These are phyloP conservation scores for Nephelium lappaceum DNA, from an alignment of 345 rosid species.

Conservation along the genomic window DNA sequence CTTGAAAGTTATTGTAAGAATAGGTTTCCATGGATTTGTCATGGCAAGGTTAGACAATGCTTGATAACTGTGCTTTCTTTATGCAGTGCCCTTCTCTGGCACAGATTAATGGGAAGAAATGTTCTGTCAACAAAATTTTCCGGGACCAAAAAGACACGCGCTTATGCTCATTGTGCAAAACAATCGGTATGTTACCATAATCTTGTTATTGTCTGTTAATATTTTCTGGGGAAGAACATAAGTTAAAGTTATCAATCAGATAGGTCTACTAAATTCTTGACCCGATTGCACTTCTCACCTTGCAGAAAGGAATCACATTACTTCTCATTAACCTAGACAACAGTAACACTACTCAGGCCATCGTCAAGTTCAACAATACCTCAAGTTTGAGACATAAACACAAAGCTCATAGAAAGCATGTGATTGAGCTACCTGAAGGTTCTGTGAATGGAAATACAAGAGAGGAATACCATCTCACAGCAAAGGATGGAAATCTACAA, in stretches of 20 bases:
- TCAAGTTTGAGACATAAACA: slow-evolving; percentile 30
- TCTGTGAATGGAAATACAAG: slow-evolving; percentile 36
- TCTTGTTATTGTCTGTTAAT: not conserved
- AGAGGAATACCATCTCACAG: slow-evolving; percentile 86
- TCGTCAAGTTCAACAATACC: slow-evolving; percentile 41
- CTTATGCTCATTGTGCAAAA: slow-evolving; percentile 85
- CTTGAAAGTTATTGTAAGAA: not conserved
- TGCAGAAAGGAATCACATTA: slow-evolving; percentile 76
- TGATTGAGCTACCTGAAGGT: slow-evolving; percentile 23
- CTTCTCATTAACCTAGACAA: slow-evolving; percentile 77
- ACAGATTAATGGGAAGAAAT: slow-evolving; percentile 77
- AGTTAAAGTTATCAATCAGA: not conserved
- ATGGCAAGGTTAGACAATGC: not conserved
- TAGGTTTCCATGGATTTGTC: not conserved
- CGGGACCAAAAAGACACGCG: slow-evolving; percentile 66
- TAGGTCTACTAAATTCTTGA: not conserved
- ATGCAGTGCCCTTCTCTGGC: slow-evolving; percentile 93
- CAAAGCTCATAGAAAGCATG: slow-evolving; percentile 24
- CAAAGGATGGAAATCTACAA: slow-evolving; percentile 74
- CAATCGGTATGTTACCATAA: slow-evolving; percentile 51
- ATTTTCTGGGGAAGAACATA: not conserved
- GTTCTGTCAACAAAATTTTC: slow-evolving; percentile 64
- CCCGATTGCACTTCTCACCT: slow-evolving; percentile 19
- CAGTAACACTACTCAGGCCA: slow-evolving; percentile 51
- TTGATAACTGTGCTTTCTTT: slow-evolving; percentile 24